Conservation (phyloP, 345 rosid genomes). For the Odontarrhena argentea region DNA sequence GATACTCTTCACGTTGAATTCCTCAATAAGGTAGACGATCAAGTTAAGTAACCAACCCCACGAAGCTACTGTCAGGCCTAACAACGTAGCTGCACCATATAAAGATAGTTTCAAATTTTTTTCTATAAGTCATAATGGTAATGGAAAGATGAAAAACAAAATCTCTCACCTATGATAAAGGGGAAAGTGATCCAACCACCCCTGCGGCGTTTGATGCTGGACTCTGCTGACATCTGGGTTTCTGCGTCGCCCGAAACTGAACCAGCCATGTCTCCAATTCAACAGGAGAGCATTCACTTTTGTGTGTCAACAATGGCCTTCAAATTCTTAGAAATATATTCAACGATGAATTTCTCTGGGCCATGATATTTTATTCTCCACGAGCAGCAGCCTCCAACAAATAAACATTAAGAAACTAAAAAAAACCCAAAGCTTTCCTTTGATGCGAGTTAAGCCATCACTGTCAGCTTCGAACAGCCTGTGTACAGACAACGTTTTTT, state of each 20-base stretch:
- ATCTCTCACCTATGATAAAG: slow-evolving; percentile 50
- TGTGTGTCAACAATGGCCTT: slow-evolving; percentile 23
- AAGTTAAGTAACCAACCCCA: slow-evolving; percentile 56
- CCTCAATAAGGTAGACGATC: slow-evolving; percentile 40
- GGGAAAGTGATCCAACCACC: slow-evolving; percentile 64
- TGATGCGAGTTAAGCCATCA: slow-evolving; percentile 31
- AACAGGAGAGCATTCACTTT: slow-evolving; percentile 1
- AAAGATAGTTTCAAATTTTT: neutral
- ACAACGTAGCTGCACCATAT: slow-evolving; percentile 43
- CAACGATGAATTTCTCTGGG: slow-evolving; percentile 10
- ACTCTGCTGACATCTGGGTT: slow-evolving; percentile 11
- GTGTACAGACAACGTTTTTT: slow-evolving; percentile 8
- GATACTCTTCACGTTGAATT: slow-evolving; percentile 44
- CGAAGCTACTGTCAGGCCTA: slow-evolving; percentile 45
- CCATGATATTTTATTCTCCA: slow-evolving; percentile 33
- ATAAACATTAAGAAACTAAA: slow-evolving; percentile 11
- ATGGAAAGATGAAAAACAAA: slow-evolving; percentile 8
- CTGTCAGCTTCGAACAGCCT: slow-evolving; percentile 27
- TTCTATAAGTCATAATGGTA: slow-evolving; percentile 4
- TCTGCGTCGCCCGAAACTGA: slow-evolving; percentile 27
- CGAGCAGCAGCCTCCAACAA: slow-evolving; percentile 31
- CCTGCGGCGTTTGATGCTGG: slow-evolving; percentile 29
- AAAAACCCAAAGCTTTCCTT: neutral
- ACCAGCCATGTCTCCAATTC: slow-evolving; percentile 29
- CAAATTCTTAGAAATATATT: neutral